A percentile compares a stretch with the other conserved stretches of the same genome.
These are phyloP conservation scores for Megacollybia platyphylla DNA, from an alignment of 1,284 basidiomycete genomes.

Conservation along the genomic window DNA sequence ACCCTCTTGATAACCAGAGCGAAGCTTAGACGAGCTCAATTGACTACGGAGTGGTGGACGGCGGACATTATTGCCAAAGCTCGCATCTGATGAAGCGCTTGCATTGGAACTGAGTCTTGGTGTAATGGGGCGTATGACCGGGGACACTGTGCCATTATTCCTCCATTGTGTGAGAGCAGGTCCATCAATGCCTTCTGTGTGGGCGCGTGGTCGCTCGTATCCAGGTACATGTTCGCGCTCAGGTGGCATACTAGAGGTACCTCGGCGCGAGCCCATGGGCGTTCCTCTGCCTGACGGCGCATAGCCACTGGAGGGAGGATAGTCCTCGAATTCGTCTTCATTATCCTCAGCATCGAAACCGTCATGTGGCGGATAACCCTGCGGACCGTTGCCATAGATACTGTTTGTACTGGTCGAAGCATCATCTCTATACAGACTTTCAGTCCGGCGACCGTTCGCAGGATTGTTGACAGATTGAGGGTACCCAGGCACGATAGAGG, in stretches of 20 bases:
- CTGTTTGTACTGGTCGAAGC: slow-evolving; percentile 19
- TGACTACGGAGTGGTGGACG: slow-evolving; percentile 53
- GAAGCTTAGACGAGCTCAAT: slow-evolving; percentile 56
- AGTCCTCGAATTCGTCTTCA: slow-evolving; percentile 67
- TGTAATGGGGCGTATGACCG: slow-evolving; percentile 27
- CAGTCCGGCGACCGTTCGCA: slow-evolving; percentile 12
- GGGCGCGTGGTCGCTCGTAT: slow-evolving; percentile 49
- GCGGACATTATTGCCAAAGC: slow-evolving; percentile 29
- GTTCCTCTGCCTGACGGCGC: slow-evolving; percentile 57
- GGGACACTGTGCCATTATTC: slow-evolving; percentile 17
- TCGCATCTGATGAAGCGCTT: slow-evolving; percentile 38
- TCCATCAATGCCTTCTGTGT: slow-evolving; percentile 62
- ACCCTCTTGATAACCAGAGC: slow-evolving; percentile 34
- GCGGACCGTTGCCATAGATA: slow-evolving; percentile 23
- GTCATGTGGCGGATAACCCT: slow-evolving; percentile 49
- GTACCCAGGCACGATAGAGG: slow-evolving; percentile 11
- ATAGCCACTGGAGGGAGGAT: slow-evolving; percentile 35
- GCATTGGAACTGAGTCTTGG: slow-evolving; percentile 34
- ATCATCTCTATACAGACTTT: slow-evolving; percentile 27
- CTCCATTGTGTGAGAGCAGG: slow-evolving; percentile 58
- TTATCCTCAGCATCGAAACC: slow-evolving; percentile 57
- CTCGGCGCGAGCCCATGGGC: slow-evolving; percentile 41
- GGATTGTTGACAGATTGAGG: slow-evolving; percentile 5
- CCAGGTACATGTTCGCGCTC: slow-evolving; percentile 35
- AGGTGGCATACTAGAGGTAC: slow-evolving; percentile 43